Evolutionary conservation across 805 yeast species (phyloP).

Genomic region (Candida anglica): DNA sequence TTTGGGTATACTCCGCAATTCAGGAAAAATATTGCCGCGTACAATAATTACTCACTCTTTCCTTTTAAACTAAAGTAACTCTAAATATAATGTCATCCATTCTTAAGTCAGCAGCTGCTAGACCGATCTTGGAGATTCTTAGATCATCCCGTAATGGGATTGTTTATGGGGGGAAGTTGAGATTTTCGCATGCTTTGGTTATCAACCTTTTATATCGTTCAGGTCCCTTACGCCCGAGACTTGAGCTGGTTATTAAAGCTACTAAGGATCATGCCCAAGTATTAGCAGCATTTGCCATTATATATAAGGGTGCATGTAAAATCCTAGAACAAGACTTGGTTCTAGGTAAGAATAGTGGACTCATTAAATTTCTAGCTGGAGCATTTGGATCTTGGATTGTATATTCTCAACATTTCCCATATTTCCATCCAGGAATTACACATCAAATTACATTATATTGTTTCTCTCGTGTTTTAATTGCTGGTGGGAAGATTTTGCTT

Average conservation of each 20-base stretch:
- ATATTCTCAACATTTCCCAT: slow-evolving; percentile 40
- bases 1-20: too few relatives aligned
- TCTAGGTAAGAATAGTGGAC: slow-evolving; percentile 20
- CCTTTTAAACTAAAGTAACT: too few relatives aligned
- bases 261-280: slow-evolving; percentile 54
- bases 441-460: slow-evolving; percentile 75
- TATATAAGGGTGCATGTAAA: slow-evolving; percentile 42
- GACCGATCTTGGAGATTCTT: slow-evolving; percentile 29
- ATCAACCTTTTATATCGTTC: slow-evolving; percentile 53
- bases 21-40: too few relatives aligned
- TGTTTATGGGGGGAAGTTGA: slow-evolving; percentile 57
- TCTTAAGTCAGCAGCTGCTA: slow-evolving; percentile 3
- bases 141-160: slow-evolving; percentile 44
- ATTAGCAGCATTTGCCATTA: slow-evolving; percentile 51
- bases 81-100: slow-evolving; percentile 12
- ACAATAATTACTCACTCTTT: too few relatives aligned
- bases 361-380: slow-evolving; percentile 36
- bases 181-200: slow-evolving; percentile 64
- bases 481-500: slow-evolving; percentile 50
- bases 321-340: slow-evolving; percentile 27
- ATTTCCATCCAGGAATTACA: slow-evolving; percentile 49
- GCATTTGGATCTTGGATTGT: slow-evolving; percentile 40
- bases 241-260: slow-evolving; percentile 45
- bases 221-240: slow-evolving; percentile 45
- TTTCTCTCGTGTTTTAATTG: slow-evolving; percentile 63